Percentiles rank a stretch among this genome's conserved stretches.
These are phyloP conservation scores for Vitis riparia DNA, from an alignment of 164 flowering plant species.

Conservation along the genomic window DNA sequence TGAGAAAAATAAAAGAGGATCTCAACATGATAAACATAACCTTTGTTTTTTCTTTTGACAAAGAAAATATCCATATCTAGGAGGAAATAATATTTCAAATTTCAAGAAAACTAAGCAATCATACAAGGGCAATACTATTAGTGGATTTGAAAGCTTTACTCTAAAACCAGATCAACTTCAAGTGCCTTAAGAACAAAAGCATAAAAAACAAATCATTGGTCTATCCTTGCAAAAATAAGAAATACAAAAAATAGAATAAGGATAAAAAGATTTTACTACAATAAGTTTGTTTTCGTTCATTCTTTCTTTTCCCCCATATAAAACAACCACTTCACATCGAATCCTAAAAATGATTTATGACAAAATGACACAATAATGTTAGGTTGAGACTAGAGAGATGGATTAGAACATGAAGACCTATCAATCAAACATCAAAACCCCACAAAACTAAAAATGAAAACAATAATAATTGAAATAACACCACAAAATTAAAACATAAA, in stretches of 20 bases:
- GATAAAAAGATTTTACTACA: conserved; percentile 4
- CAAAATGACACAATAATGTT: conserved; percentile 9
- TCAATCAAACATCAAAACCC: too few species aligned
- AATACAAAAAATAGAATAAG: background rate
- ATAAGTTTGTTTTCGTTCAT: background rate
- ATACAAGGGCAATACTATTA: background rate
- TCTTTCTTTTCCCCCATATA: too few species aligned
- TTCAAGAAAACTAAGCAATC: too few species aligned
- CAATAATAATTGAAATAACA: too few species aligned
- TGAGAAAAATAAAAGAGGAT: too few species aligned
- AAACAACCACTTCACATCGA: conserved; percentile 4
- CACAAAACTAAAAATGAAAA: too few species aligned
- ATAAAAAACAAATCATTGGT: background rate
- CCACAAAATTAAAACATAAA: background rate
- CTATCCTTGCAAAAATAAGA: background rate
- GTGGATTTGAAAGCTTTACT: background rate
- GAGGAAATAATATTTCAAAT: too few species aligned
- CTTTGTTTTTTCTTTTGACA: too few species aligned
- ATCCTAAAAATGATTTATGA: conserved; percentile 10
- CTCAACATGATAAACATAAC: too few species aligned
- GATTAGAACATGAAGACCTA: conserved; percentile 9
- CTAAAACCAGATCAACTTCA: background rate
- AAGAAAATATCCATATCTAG: too few species aligned
- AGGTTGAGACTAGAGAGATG: conserved; percentile 10
- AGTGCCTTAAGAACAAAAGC: background rate